Base-by-base conservation (phyloP, 2,329 filamentous ascomycete genomes). In the Karstenula rhodostoma region DNA sequence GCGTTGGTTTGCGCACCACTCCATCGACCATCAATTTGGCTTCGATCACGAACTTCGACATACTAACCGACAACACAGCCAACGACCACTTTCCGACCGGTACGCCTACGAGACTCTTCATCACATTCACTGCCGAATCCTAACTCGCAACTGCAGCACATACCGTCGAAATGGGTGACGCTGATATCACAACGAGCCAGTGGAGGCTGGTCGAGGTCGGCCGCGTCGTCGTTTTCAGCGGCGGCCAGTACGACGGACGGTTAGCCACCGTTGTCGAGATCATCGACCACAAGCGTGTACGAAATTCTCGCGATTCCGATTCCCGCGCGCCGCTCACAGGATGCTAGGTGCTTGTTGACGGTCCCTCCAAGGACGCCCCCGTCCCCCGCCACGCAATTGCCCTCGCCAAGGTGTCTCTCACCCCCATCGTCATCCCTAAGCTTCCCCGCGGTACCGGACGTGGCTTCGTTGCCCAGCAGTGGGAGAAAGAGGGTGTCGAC, bases 261-360 rank as follows among this genome's bases (percentile, higher is more conserved):
- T 89, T 98, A 77, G 96, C 94, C 78, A 86, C 90, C 78, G 94
- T 99, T 79, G 93, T 97, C 84, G 94, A 99, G 90, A 98, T 99
- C 84, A 95, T 99, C 86, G 95, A 99, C 86, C 94, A 99, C 91
- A 97, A 97, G 89, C 93, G 95, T 85, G 95, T 99, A 96, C 81
- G 95, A 93, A 80, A 57, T 58, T 19, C 52, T 55, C 60, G 63
- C 61, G 58, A 61, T 57, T 54, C 58, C 49, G 63, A 52, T 57
- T 67, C 46, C 50, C 60, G 67, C 61, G 67, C 67, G 69, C 62
- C 58, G 62, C 74, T 77, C 64, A 79, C 69, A 66, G 52, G 67
- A 42, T 63, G 77, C 68, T 82, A 99, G 95, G 92, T 93, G 84
- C 90, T 99, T 81, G 88, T 99, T 81, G 95, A 99, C 83, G 94